Base-by-base conservation (phyloP, 169 alveolate genomes). In the Plasmodium coatneyi region DNA sequence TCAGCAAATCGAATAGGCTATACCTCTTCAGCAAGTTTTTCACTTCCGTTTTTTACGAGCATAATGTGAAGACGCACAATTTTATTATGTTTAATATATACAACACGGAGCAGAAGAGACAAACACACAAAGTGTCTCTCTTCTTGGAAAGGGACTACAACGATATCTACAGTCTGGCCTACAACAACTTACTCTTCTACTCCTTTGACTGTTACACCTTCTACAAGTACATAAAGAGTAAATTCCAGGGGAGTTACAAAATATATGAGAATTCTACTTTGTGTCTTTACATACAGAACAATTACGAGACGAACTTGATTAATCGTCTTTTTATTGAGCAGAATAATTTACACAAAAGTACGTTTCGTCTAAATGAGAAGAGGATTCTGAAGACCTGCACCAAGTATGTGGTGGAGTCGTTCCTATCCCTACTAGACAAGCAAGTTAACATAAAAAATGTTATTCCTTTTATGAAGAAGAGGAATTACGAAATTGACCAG, bases 191-290 rank as follows among this genome's bases (percentile, higher is more conserved):
- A 52, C 46, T 86, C 5, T 86, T 86, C 30, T 86, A 86, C 46
- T 74, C 93, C 39, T 86, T 86, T 86, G 93, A 86, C 19, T 86
- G 93, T 54, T 86, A 86, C 66, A 86, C 32, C 32, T 76, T 86
- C 41, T 86, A 74, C 56, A 72, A 52, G 54, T 46, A 86, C 41
- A 86, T 86, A 49, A 86, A 86, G 43, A 52, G 36, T 43, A 86
- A 86, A 46, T 86, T 74, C 43, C 39, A 54, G 19, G 93, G 60
- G 7, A 86, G 30, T 39, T 86, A 86, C 66, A 86, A 86, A 74
- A 86, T 86, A 32, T 86, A 86, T 86, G 93, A 86, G 41, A 86
- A 86, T 78, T 86, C 93, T 6, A 86, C 93, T n/a, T 32, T 74
- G 22, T 86, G 93, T 9, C 80, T 86, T 34, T 86, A 86, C 66